A percentile compares a stretch with the other conserved stretches of the same genome.
phyloP scores from a whole-genome alignment of 2,329 filamentous ascomycete species.

The Aspergillus carbonarius region DNA sequence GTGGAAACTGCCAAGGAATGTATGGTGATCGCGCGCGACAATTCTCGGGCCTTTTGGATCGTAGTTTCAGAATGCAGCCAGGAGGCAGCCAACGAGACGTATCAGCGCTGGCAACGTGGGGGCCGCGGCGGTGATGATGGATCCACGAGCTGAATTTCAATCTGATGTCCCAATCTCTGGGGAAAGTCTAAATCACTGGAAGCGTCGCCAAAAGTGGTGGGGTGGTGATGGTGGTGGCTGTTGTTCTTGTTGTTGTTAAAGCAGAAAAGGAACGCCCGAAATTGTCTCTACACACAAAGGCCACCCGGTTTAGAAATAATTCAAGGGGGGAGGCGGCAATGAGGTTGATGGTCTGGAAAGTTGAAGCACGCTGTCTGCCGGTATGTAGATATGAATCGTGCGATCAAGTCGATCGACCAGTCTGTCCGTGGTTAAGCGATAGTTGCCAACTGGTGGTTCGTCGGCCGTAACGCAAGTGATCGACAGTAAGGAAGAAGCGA shows the following conservation, averaged over 20 bases:
- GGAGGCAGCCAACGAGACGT: slow-evolving; percentile 7
- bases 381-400: not conserved
- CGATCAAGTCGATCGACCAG: not conserved
- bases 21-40: slow-evolving; percentile 12
- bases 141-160: not conserved
- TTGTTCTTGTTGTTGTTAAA: no score
- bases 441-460: not conserved
- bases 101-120: slow-evolving; percentile 7
- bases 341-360: not conserved
- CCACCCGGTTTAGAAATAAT: not conserved
- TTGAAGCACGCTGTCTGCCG: not conserved
- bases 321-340: not conserved
- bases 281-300: not conserved
- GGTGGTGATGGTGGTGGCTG: no score
- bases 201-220: not conserved
- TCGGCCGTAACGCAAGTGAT: not conserved
- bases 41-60: slow-evolving; percentile 10
- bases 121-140: not conserved
- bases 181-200: not conserved
- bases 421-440: not conserved
- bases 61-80: slow-evolving; percentile 15
- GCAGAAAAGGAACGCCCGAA: not conserved
- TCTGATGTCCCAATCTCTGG: not conserved
- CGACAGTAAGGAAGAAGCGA: not conserved
- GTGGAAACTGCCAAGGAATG: slow-evolving; percentile 34